Evolutionary conservation across 2,329 filamentous ascomycete species (phyloP).

Genomic region (Ophiostoma tasmaniense): DNA sequence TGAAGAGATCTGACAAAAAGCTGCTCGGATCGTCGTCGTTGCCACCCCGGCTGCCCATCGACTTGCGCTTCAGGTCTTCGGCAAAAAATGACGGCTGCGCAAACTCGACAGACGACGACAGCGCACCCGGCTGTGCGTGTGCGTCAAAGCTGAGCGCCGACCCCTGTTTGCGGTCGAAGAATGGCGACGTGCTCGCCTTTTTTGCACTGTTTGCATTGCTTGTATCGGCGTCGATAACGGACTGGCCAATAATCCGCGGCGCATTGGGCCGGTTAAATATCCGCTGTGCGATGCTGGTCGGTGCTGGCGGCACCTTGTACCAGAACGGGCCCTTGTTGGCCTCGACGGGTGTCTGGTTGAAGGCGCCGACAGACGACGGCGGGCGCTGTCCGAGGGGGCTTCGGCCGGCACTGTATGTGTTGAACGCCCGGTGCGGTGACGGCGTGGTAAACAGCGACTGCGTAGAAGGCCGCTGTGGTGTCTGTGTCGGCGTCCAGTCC

Average conservation of each 20-base stretch:
- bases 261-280: conserved; percentile 53
- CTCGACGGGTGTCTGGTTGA: conserved; percentile 39
- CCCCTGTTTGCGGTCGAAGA: not conserved
- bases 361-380: conserved; percentile 24
- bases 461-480: conserved; percentile 29
- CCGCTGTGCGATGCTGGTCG: conserved; percentile 55
- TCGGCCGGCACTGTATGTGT: conserved; percentile 30
- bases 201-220: not conserved
- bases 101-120: conserved; percentile 18
- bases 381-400: not conserved
- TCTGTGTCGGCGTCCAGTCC: conserved; percentile 60
- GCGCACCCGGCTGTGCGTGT: not conserved
- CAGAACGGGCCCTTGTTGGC: conserved; percentile 50
- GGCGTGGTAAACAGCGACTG: conserved; percentile 26
- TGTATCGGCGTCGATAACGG: not conserved
- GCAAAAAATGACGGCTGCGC: conserved; percentile 55
- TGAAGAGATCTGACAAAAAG: conserved; percentile 37
- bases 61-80: conserved; percentile 23
- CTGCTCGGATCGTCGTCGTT: conserved; percentile 35
- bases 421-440: conserved; percentile 47
- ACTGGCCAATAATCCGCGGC: conserved; percentile 34
- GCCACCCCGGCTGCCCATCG: not conserved
- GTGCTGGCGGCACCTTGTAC: conserved; percentile 61
- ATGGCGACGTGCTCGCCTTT: conserved; percentile 28
- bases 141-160: not conserved